These are phyloP conservation scores for Trametes punicea DNA, from an alignment of 768 basidiomycete species.

Conservation along the genomic window DNA sequence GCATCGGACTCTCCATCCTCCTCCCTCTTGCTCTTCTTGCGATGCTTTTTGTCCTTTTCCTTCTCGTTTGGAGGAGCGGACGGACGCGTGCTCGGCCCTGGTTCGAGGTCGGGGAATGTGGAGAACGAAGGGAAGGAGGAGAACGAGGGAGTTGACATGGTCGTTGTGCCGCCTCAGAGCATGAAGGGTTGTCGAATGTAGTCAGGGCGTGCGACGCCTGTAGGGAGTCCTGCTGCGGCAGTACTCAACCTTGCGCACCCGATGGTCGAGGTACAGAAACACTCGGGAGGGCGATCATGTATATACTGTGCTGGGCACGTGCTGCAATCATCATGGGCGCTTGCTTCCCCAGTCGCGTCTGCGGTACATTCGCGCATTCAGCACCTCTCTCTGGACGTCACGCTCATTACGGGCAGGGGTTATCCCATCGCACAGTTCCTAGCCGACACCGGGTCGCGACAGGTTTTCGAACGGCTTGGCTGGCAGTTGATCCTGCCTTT, in stretches of 20 bases:
- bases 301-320: background rate
- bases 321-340: conserved; percentile 4
- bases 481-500: too few species aligned
- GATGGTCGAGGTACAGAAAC: background rate
- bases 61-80: conserved; percentile 13
- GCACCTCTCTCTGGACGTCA: too few species aligned
- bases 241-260: background rate
- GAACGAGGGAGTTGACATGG: conserved; percentile 67
- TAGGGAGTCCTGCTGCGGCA: too few species aligned
- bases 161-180: conserved; percentile 49
- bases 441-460: too few species aligned
- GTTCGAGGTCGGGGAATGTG: conserved; percentile 65
- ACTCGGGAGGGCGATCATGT: background rate
- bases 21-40: background rate
- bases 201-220: background rate
- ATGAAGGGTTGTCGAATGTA: background rate
- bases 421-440: background rate
- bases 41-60: conserved; percentile 19
- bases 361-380: background rate
- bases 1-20: background rate
- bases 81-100: conserved; percentile 36
- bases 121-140: conserved; percentile 69
- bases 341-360: background rate
- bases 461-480: too few species aligned
- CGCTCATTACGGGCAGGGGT: conserved; percentile 2